Conservation (phyloP, 805 yeast species). For the Cyberlindnera petersonii region DNA sequence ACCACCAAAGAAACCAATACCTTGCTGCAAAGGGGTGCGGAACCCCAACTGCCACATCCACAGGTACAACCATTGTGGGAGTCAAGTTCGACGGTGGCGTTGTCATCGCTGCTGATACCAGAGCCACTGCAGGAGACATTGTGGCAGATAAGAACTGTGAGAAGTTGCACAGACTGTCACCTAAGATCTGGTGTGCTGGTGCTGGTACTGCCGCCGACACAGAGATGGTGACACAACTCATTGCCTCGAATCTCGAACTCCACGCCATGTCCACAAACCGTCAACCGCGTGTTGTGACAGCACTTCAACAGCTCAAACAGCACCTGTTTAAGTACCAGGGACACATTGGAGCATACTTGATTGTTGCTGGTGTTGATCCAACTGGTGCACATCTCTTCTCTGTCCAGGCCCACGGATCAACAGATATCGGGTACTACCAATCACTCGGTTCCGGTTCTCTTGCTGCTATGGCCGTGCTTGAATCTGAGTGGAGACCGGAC, state of each 20-base stretch:
- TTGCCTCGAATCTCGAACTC: constrained; percentile 84
- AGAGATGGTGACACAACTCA: constrained; percentile 93
- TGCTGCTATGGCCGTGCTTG: constrained; percentile 98
- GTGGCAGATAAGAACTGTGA: constrained; percentile 99
- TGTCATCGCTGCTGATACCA: constrained; percentile 96
- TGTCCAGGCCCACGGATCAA: constrained; percentile 96
- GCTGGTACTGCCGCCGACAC: constrained; percentile 99
- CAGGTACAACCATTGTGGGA: constrained; percentile 99
- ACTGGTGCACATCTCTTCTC: constrained; percentile 92
- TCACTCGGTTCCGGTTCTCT: constrained; percentile 95
- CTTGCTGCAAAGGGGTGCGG: constrained; percentile 70
- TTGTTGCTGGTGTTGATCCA: constrained; percentile 97
- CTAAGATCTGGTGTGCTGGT: constrained; percentile 98
- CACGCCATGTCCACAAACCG: constrained; percentile 82
- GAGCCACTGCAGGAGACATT: constrained; percentile 94
- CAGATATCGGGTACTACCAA: constrained; percentile 91
- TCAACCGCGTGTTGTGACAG: constrained; percentile 89
- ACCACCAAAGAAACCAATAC: constrained; percentile 82
- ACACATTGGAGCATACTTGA: constrained; percentile 92
- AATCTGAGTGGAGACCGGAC: constrained; percentile 77
- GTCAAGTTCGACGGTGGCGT: constrained; percentile 92
- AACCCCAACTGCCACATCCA: constrained; percentile 87
- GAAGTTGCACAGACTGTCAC: constrained; percentile 84
- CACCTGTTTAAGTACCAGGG: constrained; percentile 97
- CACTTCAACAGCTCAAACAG: constrained; percentile 89